These are phyloP conservation scores for Endotrypanum monterogeii DNA, from an alignment of 208 protist species.

Conservation along the genomic window DNA sequence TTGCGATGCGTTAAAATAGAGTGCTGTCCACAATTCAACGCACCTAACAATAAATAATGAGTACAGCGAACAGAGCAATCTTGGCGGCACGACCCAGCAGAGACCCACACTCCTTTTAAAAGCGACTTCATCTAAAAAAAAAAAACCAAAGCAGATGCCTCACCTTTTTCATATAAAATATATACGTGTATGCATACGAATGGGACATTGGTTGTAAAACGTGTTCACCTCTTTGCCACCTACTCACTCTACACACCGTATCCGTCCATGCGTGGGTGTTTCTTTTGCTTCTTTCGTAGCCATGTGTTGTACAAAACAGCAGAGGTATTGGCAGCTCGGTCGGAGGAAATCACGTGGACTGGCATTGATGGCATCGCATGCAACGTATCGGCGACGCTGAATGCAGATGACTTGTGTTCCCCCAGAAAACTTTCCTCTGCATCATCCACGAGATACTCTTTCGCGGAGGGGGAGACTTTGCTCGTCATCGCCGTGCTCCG, in stretches of 20 bases:
- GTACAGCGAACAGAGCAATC: too few species aligned
- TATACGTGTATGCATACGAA: background rate
- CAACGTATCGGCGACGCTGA: constrained; percentile 20
- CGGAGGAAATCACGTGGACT: constrained; percentile 21
- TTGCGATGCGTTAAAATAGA: background rate
- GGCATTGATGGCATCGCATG: constrained; percentile 33
- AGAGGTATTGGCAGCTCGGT: constrained; percentile 29
- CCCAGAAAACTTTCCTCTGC: background rate
- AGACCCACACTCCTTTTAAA: too few species aligned
- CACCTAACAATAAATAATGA: too few species aligned
- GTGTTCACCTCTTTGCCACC: background rate
- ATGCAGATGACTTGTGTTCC: background rate
- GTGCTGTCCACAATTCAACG: background rate
- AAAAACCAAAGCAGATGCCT: too few species aligned
- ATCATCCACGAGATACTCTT: background rate
- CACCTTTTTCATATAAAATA: too few species aligned
- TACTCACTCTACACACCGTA: background rate
- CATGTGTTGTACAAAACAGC: constrained; percentile 36
- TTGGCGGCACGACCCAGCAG: too few species aligned
- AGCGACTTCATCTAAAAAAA: too few species aligned
- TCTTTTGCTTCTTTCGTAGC: constrained; percentile 25
- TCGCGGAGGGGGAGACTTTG: background rate
- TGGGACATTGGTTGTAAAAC: background rate
- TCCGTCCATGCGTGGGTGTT: constrained; percentile 12
- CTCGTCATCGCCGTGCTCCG: background rate